phyloP scores from a whole-genome alignment of 2,329 filamentous ascomycete genomes.

The Tolypocladium pustulatum region DNA sequence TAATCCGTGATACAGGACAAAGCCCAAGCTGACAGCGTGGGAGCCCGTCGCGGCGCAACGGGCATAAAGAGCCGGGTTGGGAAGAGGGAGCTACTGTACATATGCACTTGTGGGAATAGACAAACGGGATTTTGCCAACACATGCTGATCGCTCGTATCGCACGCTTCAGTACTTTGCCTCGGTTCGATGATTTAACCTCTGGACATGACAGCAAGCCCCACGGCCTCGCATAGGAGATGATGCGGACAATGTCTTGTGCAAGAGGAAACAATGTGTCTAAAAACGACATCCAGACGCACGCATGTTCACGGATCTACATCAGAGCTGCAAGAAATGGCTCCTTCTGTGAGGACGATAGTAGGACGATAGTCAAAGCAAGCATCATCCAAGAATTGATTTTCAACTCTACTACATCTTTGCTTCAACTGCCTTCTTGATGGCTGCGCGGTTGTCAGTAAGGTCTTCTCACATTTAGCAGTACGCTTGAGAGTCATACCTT shows the following conservation, averaged over 20 bases:
- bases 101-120: constrained; percentile 10
- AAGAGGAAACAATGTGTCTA: background rate
- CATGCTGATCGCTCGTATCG: background rate
- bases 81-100: constrained; percentile 15
- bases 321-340: background rate
- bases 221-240: background rate
- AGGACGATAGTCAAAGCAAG: background rate
- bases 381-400: background rate
- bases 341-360: background rate
- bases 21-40: constrained; percentile 44
- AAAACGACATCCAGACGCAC: background rate
- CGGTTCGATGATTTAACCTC: background rate
- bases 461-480: too few species aligned
- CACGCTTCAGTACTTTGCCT: background rate
- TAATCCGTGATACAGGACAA: constrained; percentile 25
- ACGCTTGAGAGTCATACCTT: constrained; percentile 42
- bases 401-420: constrained; percentile 6
- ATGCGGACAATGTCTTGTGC: background rate
- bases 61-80: constrained; percentile 12
- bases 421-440: constrained; percentile 8
- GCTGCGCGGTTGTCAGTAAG: constrained; percentile 3
- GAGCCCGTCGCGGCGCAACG: constrained; percentile 31
- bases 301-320: background rate
- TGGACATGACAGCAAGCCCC: background rate
- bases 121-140: background rate